phyloP scores from a whole-genome alignment of 768 basidiomycete genomes.

The Imleria badia region DNA sequence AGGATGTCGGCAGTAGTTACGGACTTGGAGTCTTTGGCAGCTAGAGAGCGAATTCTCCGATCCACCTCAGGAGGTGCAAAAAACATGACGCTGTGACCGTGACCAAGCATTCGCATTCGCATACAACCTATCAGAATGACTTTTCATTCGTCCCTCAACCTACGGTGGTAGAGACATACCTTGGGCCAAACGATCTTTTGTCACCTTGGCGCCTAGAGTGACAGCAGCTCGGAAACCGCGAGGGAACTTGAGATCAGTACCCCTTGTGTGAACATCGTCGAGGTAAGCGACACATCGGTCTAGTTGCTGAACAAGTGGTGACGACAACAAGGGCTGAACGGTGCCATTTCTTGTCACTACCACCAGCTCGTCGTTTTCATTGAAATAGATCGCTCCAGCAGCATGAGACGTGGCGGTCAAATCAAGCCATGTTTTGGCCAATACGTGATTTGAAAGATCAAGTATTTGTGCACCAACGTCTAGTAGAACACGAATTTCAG shows the following conservation, averaged over 20 bases:
- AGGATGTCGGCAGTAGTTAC: neutral
- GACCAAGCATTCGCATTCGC: neutral
- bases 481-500: neutral
- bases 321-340: neutral
- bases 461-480: neutral
- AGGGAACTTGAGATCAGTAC: neutral
- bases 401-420: neutral
- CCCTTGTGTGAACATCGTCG: neutral
- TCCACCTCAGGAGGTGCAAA: neutral
- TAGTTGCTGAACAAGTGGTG: neutral
- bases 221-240: neutral
- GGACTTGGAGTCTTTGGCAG: too few relatives aligned
- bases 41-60: neutral
- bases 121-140: neutral
- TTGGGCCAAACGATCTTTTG: neutral
- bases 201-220: neutral
- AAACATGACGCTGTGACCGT: neutral
- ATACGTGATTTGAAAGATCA: neutral
- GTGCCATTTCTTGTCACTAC: neutral
- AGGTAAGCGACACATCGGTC: neutral
- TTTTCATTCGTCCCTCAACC: neutral
- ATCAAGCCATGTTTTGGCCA: neutral
- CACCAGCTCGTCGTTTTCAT: neutral
- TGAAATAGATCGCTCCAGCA: neutral
- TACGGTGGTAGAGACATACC: neutral